Conservation (phyloP, 352 stramenopile genomes). For the Phytophthora pini region DNA sequence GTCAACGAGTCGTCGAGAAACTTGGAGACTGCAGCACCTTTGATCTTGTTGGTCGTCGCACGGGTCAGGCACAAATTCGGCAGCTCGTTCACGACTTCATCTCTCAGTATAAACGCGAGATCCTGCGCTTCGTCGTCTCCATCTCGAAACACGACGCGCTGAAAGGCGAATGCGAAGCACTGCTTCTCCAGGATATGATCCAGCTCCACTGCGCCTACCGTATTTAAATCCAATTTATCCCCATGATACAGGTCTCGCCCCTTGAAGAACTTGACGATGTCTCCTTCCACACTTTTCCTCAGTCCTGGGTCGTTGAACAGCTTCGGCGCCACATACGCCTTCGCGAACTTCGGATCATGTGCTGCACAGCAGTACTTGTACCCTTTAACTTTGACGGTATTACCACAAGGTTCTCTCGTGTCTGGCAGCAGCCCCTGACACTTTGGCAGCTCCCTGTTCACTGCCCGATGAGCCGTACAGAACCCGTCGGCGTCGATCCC, state of each 20-base stretch:
- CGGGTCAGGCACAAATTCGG: slow-evolving; percentile 54
- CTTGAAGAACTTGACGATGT: slow-evolving; percentile 33
- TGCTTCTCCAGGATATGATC: slow-evolving; percentile 61
- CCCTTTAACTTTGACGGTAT: slow-evolving; percentile 29
- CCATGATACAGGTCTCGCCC: slow-evolving; percentile 47
- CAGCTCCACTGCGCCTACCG: slow-evolving; percentile 34
- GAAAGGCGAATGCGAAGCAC: slow-evolving; percentile 50
- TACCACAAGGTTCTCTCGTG: slow-evolving; percentile 13
- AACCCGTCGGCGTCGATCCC: slow-evolving; percentile 39
- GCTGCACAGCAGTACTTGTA: slow-evolving; percentile 50
- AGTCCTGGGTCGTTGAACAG: slow-evolving; percentile 40
- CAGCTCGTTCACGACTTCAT: slow-evolving; percentile 40
- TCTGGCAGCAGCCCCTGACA: slow-evolving; percentile 28
- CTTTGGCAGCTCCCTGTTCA: slow-evolving; percentile 8
- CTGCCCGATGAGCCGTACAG: slow-evolving; percentile 30
- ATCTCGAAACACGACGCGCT: slow-evolving; percentile 26
- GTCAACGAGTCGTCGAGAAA: slow-evolving; percentile 53
- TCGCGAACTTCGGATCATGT: slow-evolving; percentile 33
- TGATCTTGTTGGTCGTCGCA: slow-evolving; percentile 51
- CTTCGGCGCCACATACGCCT: slow-evolving; percentile 36
- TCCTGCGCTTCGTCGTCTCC: slow-evolving; percentile 25
- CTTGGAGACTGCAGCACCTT: slow-evolving; percentile 44
- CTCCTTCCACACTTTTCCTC: slow-evolving; percentile 29
- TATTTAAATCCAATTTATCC: slow-evolving; percentile 39
- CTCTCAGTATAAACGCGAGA: slow-evolving; percentile 30